Base-by-base conservation (phyloP, 2,329 filamentous ascomycete species). In the Ceratocystis variospora region DNA sequence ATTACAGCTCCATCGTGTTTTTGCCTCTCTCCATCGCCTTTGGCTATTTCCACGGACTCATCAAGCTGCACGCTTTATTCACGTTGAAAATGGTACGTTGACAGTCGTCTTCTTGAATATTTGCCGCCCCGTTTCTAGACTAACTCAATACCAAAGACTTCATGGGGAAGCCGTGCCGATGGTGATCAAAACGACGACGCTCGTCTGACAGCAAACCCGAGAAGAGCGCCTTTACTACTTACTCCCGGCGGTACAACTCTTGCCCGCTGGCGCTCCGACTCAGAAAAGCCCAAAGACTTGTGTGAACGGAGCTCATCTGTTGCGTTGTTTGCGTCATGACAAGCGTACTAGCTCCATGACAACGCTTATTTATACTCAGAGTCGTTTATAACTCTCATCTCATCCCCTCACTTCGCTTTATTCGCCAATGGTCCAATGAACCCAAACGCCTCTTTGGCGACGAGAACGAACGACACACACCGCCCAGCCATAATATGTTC, bases 81-180 rank as follows among this genome's bases (percentile, higher is more conserved):
- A 96, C 92, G 67, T 83, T 92, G 71, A 87, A 88, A 73, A 87
- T 89, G 84, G 90, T 95, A 83, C 77, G 87, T 79, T 72, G 70
- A 71, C 8, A n/a, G 8, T 6, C 64, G 0, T 44, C 22, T 66
- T 45, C 19, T 57, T 25, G 25, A 3, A 25, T 2, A 28, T 25
- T 17, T 53, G 3, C 45, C 22, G 33, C n/a, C 46, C 10, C 4
- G 15, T 19, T 17, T 22, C 22, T 44, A 33, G 59, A 28, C 55
- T 50, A 37, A 44, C 48, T 25, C 12, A 8, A 12, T 33, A 6
- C 15, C 41, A 67, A 73, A 96, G 92, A 96, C 92, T 57, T 93
- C 91, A 64, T 96, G 92, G 92, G 92, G 92, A 73, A 96, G 90
- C 77, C 87, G 92, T 76, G 89, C 90, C 72, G 92, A 94, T 72